Evolutionary conservation across 2,329 filamentous ascomycete genomes (phyloP), one percentile per base, ranked within the genome.

Genomic region (Canariomyces notabilis): DNA sequence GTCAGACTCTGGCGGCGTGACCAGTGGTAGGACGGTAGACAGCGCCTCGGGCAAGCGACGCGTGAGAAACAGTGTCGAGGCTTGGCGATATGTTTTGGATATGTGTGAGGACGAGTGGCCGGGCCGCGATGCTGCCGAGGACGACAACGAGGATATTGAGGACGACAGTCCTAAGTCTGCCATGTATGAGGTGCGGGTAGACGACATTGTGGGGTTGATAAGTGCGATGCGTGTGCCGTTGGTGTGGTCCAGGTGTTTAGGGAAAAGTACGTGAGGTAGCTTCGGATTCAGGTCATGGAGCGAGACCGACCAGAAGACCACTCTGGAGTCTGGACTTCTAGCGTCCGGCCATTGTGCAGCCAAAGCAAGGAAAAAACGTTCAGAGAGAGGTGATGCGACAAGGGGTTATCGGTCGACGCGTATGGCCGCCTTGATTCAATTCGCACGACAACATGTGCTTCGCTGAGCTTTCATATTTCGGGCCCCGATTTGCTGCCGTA

Each of bases 11-110:
- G 70, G 71, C 6, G 82, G 76, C 1, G 78, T 83, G 60, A 98
- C 85, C 51, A 96, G 77, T 7, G 91, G 88, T 38, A 90, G 75
- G 42, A 98, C 79, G 4, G 86, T 89, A 18, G 88, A 87, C 22
- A 96, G 75, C 0, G 91, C 87, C 68, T 98, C 93, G 57, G 89
- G 87, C 44, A 97, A 74, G 38, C 91, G 87, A 66, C 93, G 89
- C 66, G 93, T 98, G 50, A 98, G 77, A 69, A 95, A 98, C 19
- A 97, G 79, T 54, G 93, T 90, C 6, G 89, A 94, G 23, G 93
- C 87, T 70, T 95, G 89, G 56, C 91, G 88, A 70, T 97, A 97
- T 22, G 86, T 86, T 68, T 93, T 93, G 57, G 91, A 93, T 60
- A 95, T 86, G 60, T 87, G 80, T 39, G 80, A 83, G 36, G 82